These are phyloP conservation scores for Astragalus membranaceus DNA, from an alignment of 306 rosid species.

Conservation along the genomic window DNA sequence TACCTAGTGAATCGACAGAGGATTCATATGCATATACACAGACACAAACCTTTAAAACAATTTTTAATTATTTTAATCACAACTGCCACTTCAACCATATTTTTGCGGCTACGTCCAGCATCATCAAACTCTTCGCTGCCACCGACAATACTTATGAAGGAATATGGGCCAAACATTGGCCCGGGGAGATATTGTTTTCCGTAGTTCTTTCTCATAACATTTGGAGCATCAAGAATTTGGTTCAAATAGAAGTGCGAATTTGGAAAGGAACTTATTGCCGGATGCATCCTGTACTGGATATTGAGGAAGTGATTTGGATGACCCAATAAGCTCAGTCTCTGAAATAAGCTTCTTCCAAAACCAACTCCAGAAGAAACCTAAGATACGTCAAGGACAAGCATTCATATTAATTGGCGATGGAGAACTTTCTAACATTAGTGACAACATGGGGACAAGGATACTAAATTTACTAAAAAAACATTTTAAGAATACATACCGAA, in stretches of 20 bases:
- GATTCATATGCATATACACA: not conserved
- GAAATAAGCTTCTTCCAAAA: slow-evolving; percentile 75
- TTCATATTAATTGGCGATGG: not conserved
- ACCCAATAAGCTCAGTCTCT: slow-evolving; percentile 45
- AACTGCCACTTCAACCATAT: slow-evolving; percentile 64
- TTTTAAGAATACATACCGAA: slow-evolving; percentile 32
- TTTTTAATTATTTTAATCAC: slow-evolving; percentile 40
- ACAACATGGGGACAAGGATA: too few species aligned
- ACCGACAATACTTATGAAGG: slow-evolving; percentile 58
- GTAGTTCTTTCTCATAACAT: slow-evolving; percentile 36
- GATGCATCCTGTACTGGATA: slow-evolving; percentile 82
- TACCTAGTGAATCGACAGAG: not conserved
- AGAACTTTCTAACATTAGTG: not conserved
- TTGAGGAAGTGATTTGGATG: slow-evolving; percentile 51
- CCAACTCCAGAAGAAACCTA: slow-evolving; percentile 53
- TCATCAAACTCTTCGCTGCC: slow-evolving; percentile 72
- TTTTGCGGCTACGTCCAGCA: slow-evolving; percentile 57
- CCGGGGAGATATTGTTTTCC: slow-evolving; percentile 46
- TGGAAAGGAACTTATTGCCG: slow-evolving; percentile 65
- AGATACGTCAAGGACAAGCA: not conserved
- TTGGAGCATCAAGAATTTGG: slow-evolving; percentile 49
- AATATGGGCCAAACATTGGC: slow-evolving; percentile 66
- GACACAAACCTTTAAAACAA: slow-evolving; percentile 48
- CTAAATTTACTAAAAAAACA: too few species aligned
- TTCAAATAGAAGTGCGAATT: slow-evolving; percentile 47